A percentile compares a stretch with the other conserved stretches of the same genome.
These are phyloP conservation scores for Deinandra increscens DNA, from an alignment of 129 eudicot genomes.

Conservation along the genomic window DNA sequence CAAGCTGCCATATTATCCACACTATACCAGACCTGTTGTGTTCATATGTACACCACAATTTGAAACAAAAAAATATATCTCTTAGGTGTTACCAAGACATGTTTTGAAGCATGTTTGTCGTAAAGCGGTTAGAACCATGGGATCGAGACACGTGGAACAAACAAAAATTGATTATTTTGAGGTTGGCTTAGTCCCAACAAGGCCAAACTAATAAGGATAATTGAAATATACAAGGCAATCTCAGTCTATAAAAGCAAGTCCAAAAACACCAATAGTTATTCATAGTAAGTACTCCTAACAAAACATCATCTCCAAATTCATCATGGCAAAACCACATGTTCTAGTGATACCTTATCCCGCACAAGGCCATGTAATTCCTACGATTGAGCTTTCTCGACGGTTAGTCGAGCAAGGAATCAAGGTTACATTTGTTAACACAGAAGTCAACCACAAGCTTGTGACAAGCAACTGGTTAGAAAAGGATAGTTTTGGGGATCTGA, in stretches of 20 bases:
- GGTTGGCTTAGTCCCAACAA: not conserved
- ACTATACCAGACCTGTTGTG: not conserved
- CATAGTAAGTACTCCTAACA: too few species aligned
- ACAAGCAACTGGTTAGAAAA: conserved; percentile 26
- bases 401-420: conserved; percentile 40
- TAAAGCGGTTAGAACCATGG: not conserved
- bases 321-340: conserved; percentile 37
- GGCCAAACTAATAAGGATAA: not conserved
- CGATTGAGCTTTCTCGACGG: conserved; percentile 46
- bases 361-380: conserved; percentile 78
- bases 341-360: conserved; percentile 62
- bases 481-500: conserved; percentile 22
- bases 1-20: not conserved
- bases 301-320: too few species aligned
- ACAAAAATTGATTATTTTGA: not conserved
- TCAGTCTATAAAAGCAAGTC: conserved; percentile 19
- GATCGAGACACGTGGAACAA: not conserved
- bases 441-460: conserved; percentile 45
- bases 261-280: too few species aligned
- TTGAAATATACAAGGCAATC: not conserved
- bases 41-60: not conserved
- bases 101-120: not conserved
- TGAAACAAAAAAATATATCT: not conserved
- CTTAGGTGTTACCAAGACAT: not conserved
- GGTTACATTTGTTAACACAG: conserved; percentile 59